Conservation (phyloP, 2,329 filamentous ascomycete genomes). For the Aspergillus piperis region DNA sequence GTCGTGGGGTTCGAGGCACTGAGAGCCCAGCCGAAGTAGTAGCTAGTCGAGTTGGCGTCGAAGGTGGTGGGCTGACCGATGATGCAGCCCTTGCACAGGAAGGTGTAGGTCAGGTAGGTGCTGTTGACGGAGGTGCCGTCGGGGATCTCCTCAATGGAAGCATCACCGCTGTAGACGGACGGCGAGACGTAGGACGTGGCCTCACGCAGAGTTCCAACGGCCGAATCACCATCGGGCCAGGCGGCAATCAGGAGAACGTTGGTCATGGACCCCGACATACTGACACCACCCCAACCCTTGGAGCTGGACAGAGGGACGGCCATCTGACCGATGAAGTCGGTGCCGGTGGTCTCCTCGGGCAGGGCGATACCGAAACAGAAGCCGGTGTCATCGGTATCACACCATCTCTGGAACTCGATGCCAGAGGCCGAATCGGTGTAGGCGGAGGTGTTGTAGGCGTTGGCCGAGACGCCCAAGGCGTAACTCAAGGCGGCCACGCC, state of each 20-base stretch:
- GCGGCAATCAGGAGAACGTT: constrained; percentile 17
- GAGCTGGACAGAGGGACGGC: constrained; percentile 17
- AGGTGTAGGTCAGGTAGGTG: constrained; percentile 23
- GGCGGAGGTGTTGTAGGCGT: constrained; percentile 17
- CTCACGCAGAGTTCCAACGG: constrained; percentile 16
- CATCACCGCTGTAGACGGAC: constrained; percentile 14
- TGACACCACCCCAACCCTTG: constrained; percentile 24
- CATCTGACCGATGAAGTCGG: constrained; percentile 21
- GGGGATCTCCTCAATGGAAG: constrained; percentile 17
- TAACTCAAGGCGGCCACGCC: constrained; percentile 17
- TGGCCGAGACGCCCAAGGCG: constrained; percentile 15
- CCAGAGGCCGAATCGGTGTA: constrained; percentile 19
- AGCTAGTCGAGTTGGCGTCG: constrained; percentile 12
- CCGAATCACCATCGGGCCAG: constrained; percentile 19
- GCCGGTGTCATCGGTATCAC: constrained; percentile 15
- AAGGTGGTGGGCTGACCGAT: constrained; percentile 19
- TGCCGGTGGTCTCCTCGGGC: constrained; percentile 15
- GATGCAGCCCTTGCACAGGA: constrained; percentile 20
- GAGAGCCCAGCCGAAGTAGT: constrained; percentile 22
- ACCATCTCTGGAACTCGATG: constrained; percentile 24
- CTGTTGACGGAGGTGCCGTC: constrained; percentile 19
- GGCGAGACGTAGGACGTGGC: constrained; percentile 17
- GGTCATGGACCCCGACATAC: constrained; percentile 19
- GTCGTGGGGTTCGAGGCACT: constrained; percentile 18
- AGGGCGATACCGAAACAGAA: constrained; percentile 23